Conservation (phyloP, 2,329 filamentous ascomycete genomes). For the Microcyclospora pomicola region DNA sequence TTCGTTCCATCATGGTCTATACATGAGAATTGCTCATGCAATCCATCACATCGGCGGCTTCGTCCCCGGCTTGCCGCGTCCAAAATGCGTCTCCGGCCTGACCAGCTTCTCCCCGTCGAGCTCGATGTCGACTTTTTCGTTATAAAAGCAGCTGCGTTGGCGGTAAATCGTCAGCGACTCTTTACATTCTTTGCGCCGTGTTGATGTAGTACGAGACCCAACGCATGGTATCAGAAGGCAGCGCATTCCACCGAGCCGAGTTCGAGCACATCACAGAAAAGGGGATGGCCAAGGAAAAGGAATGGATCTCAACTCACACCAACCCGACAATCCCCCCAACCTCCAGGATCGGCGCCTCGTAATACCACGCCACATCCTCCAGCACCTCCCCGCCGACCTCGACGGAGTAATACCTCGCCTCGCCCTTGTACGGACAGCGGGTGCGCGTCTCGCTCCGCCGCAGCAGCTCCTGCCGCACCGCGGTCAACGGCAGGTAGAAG, state of each 20-base stretch:
- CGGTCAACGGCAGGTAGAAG: slow-evolving; percentile 44
- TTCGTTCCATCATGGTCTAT: too few species aligned
- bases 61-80: too few species aligned
- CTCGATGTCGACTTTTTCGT: slow-evolving; percentile 55
- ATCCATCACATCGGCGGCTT: too few species aligned
- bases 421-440: slow-evolving; percentile 54
- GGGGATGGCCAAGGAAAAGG: not conserved
- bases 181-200: too few species aligned
- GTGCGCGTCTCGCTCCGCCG: slow-evolving; percentile 39
- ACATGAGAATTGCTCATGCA: too few species aligned
- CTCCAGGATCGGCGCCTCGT: slow-evolving; percentile 43
- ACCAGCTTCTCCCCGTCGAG: slow-evolving; percentile 24
- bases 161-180: too few species aligned
- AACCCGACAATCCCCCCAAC: slow-evolving; percentile 40
- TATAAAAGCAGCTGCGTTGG: too few species aligned
- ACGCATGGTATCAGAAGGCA: too few species aligned
- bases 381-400: slow-evolving; percentile 27
- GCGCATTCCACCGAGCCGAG: too few species aligned
- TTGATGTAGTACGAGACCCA: too few species aligned
- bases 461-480: slow-evolving; percentile 35
- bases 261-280: too few species aligned
- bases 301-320: slow-evolving; percentile 4
- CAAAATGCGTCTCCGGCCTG: slow-evolving; percentile 19
- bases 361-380: slow-evolving; percentile 49
- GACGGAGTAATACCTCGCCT: slow-evolving; percentile 48